These are phyloP conservation scores for Metrosideros polymorpha DNA, from an alignment of 441 rosid species.

Conservation along the genomic window DNA sequence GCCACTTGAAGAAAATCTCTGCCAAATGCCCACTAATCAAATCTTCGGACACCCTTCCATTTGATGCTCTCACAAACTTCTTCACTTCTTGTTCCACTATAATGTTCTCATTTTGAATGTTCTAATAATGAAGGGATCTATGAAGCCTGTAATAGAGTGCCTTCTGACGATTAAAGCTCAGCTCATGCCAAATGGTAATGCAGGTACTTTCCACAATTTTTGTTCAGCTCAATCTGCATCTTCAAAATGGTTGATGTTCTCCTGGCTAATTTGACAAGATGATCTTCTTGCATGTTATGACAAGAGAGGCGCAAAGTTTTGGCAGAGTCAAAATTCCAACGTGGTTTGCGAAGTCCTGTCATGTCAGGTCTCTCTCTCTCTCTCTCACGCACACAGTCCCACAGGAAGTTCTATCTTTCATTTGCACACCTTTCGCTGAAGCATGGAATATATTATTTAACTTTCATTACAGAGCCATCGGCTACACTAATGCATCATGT, in stretches of 20 bases:
- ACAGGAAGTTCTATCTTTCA: neutral
- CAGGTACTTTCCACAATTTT: constrained; percentile 5
- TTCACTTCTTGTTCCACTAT: neutral
- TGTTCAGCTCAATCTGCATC: constrained; percentile 3
- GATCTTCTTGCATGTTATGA: constrained; percentile 5
- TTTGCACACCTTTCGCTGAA: neutral
- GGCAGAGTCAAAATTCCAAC: constrained; percentile 24
- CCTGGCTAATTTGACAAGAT: constrained; percentile 12
- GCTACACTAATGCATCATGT: neutral
- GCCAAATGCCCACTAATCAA: neutral
- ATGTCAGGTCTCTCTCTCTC: constrained; percentile 22
- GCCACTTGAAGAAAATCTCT: neutral
- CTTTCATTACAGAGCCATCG: constrained; percentile 1
- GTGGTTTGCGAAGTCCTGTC: constrained; percentile 18
- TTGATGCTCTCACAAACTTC: neutral
- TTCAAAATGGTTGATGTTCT: constrained; percentile 8
- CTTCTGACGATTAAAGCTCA: constrained; percentile 31
- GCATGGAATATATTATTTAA: neutral
- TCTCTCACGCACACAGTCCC: neutral
- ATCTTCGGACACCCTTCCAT: neutral
- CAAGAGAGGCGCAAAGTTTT: constrained; percentile 36
- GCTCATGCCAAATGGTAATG: constrained; percentile 3
- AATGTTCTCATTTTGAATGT: neutral
- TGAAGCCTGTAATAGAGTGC: constrained; percentile 40
- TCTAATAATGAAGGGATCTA: constrained; percentile 33